Base-by-base conservation (phyloP, 805 yeast species). In the Kuraishia cidri region DNA sequence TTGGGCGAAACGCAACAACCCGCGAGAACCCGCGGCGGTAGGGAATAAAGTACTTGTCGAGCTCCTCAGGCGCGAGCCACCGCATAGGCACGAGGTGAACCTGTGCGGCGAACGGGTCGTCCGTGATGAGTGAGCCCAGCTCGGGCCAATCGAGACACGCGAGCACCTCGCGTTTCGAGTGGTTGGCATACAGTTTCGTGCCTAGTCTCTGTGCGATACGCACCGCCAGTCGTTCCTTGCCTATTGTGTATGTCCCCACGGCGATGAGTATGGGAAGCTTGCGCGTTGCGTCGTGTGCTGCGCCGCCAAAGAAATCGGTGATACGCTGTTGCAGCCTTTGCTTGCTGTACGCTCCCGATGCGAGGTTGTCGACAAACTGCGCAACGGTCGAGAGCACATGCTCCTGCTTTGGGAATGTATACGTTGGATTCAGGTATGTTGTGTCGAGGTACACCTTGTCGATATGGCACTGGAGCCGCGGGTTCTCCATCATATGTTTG, bases 221-320 rank as follows among this genome's bases (percentile, higher is more conserved):
- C 6, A 84, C 54, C 0, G 95, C 97, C 19, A 92, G 52, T 36
- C 79, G 72, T 50, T 92, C 98, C 50, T 92, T 92, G 3, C 98
- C 98, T 24, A 92, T 87, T 2, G 88, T 72, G 52, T 92, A 92
- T 0, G 95, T 78, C 0, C 97, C 97, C 11, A 92, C 77, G 7
- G 83, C 59, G 6, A 79, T 69, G 38, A 83, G 54, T 37, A 68
- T 64, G 35, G 64, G 62, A 36, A 60, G 38, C 9, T 32, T 41
- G 13, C 15, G 40, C 25, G 27, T 36, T 21, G 30, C 35, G 11
- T 23, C 14, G 5, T 34, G 13, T 6, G 32, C 25, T 6, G 35
- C 26, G 6, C 26, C 31, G 10, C 14, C 26, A 25, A 60, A 52
- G 41, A 50, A 66, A 33, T 60, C 68, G 30, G 64, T 50, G 19